phyloP scores from a whole-genome alignment of 2,329 filamentous ascomycete genomes.

The Sclerotinia subarctica region DNA sequence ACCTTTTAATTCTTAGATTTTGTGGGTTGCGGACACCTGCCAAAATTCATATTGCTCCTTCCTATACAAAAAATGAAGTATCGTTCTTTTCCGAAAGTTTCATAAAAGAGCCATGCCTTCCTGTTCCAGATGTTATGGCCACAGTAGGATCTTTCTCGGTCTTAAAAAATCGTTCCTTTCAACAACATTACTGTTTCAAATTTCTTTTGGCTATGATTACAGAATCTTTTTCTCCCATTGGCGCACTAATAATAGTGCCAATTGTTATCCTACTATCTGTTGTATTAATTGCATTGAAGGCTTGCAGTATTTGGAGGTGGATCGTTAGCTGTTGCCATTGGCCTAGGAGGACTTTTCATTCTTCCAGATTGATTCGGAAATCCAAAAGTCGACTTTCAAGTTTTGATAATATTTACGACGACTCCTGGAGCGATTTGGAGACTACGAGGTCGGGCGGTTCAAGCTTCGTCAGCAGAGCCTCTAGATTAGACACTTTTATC shows the following conservation, averaged over 20 bases:
- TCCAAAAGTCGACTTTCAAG: slow-evolving; percentile 8
- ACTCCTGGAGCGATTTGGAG: slow-evolving; percentile 42
- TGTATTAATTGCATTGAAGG: slow-evolving; percentile 38
- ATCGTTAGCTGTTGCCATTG: slow-evolving; percentile 27
- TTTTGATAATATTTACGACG: slow-evolving; percentile 35
- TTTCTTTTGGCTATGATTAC: slow-evolving; percentile 40
- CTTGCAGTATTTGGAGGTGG: slow-evolving; percentile 29
- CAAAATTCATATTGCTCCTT: neutral
- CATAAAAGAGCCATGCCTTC: neutral
- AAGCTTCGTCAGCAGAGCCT: slow-evolving; percentile 25
- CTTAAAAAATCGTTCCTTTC: slow-evolving; percentile 21
- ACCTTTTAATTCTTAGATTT: neutral
- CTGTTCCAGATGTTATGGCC: neutral
- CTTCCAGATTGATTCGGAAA: slow-evolving; percentile 28
- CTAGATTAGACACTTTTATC: slow-evolving; percentile 32
- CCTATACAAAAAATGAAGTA: neutral
- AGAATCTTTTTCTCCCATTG: slow-evolving; percentile 42
- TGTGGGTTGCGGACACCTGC: neutral
- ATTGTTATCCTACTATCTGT: slow-evolving; percentile 42
- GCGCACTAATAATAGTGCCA: slow-evolving; percentile 47
- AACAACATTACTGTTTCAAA: slow-evolving; percentile 28
- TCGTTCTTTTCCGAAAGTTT: neutral
- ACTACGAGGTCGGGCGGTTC: slow-evolving; percentile 32
- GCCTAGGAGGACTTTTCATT: slow-evolving; percentile 27
- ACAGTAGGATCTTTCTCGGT: neutral